These are phyloP conservation scores for Monilinia aucupariae DNA, from an alignment of 2,329 filamentous ascomycete species.

Conservation along the genomic window DNA sequence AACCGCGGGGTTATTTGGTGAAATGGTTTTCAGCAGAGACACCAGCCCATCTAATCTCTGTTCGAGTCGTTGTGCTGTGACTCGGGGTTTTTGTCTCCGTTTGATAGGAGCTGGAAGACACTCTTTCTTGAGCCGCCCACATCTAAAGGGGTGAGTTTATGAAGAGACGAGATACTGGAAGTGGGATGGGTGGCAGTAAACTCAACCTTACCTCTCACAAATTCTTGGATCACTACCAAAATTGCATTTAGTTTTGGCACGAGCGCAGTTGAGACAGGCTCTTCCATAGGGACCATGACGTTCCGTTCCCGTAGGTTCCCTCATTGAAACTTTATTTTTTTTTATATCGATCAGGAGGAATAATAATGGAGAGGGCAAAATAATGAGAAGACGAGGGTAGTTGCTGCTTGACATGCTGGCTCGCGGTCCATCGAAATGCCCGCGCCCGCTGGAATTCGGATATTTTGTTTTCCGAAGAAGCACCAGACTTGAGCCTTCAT, in stretches of 20 bases:
- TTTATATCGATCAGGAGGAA: not conserved
- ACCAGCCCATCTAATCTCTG: conserved; percentile 23
- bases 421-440: not conserved
- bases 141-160: conserved; percentile 14
- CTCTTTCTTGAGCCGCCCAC: conserved; percentile 19
- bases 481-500: no score
- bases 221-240: conserved; percentile 4
- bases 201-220: conserved; percentile 17
- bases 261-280: conserved; percentile 11
- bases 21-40: conserved; percentile 7
- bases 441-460: not conserved
- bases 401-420: not conserved
- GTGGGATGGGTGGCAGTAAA: no score
- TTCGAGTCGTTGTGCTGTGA: conserved; percentile 21
- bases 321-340: not conserved
- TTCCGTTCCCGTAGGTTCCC: conserved; percentile 6
- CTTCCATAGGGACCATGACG: conserved; percentile 2
- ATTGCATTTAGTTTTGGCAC: conserved; percentile 11
- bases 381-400: not conserved
- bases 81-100: conserved; percentile 14
- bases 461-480: not conserved
- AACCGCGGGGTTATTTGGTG: conserved; percentile 9
- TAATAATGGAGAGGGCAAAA: not conserved
- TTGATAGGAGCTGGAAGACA: conserved; percentile 17
- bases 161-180: no score